Evolutionary conservation across 441 rosid genomes (phyloP).

Genomic region (Euphorbia celastroides): DNA sequence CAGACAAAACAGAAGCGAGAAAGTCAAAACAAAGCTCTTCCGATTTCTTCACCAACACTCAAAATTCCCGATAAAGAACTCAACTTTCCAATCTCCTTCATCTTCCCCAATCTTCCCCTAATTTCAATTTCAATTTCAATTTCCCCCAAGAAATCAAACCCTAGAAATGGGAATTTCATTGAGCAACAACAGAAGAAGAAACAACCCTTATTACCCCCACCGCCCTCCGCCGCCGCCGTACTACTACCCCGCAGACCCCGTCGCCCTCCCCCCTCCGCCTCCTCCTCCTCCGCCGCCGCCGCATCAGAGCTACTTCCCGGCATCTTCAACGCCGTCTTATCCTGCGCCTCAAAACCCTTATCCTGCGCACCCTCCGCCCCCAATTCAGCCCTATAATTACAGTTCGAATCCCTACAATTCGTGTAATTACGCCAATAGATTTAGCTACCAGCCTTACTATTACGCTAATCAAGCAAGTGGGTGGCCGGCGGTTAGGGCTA

Average conservation of each 20-base stretch:
- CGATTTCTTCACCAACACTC: constrained; percentile 13
- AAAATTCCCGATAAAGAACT: neutral
- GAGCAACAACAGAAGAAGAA: constrained; percentile 49
- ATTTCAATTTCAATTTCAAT: neutral
- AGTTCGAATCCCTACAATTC: constrained; percentile 36
- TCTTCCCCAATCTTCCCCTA: neutral
- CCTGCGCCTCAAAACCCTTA: constrained; percentile 25
- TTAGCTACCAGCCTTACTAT: constrained; percentile 42
- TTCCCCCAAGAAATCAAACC: neutral
- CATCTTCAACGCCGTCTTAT: constrained; percentile 20
- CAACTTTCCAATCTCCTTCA: neutral
- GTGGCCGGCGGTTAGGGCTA: constrained; percentile 44
- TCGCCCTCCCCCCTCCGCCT: constrained; percentile 29
- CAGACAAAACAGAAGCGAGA: constrained; percentile 8
- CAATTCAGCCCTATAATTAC: no score
- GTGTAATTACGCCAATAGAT: constrained; percentile 33
- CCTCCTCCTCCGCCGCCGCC: constrained; percentile 26
- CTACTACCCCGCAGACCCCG: no score
- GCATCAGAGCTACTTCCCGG: constrained; percentile 16
- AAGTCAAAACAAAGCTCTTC: neutral
- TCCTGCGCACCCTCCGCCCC: constrained; percentile 36
- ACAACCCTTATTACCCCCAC: constrained; percentile 17
- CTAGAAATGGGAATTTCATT: constrained; percentile 65
- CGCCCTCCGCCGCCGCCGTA: no score
- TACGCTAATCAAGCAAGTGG: constrained; percentile 45